These are phyloP conservation scores for Sporothrix pseudoabietina DNA, from an alignment of 2,329 filamentous ascomycete species.

Conservation along the genomic window DNA sequence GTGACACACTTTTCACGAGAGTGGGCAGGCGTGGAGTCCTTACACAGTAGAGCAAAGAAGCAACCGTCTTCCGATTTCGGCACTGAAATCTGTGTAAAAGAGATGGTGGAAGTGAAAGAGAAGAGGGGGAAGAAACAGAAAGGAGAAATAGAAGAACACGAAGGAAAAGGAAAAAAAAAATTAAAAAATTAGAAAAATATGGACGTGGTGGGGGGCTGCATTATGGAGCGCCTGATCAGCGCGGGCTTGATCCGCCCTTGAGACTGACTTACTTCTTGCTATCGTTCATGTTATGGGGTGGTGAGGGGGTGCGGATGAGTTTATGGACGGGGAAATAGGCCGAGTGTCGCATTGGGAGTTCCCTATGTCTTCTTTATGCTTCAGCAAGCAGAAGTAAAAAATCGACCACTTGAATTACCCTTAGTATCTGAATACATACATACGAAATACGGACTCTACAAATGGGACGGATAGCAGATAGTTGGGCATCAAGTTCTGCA, in stretches of 20 bases:
- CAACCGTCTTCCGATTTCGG: neutral
- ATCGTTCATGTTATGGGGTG: neutral
- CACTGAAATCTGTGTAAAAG: neutral
- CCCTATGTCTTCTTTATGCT: neutral
- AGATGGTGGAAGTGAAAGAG: neutral
- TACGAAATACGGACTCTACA: neutral
- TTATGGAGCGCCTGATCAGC: constrained; percentile 4
- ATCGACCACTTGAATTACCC: neutral
- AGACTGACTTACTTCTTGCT: neutral
- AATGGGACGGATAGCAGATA: neutral
- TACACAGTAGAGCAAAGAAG: neutral
- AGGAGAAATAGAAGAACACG: neutral
- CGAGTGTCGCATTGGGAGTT: too few species aligned
- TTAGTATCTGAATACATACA: neutral
- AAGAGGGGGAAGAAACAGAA: neutral
- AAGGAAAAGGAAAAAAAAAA: neutral
- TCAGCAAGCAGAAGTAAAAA: neutral
- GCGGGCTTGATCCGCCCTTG: neutral
- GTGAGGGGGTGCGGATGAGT: neutral
- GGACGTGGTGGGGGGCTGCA: neutral
- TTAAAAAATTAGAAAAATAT: neutral
- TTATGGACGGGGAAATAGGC: neutral
- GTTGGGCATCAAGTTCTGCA: neutral
- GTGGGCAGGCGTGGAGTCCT: neutral
- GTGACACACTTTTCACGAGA: neutral